Evolutionary conservation across 192 early-diverging fungal species (phyloP), one percentile per base, ranked within the genome.

Genomic region (Martensiomyces pterosporus): DNA sequence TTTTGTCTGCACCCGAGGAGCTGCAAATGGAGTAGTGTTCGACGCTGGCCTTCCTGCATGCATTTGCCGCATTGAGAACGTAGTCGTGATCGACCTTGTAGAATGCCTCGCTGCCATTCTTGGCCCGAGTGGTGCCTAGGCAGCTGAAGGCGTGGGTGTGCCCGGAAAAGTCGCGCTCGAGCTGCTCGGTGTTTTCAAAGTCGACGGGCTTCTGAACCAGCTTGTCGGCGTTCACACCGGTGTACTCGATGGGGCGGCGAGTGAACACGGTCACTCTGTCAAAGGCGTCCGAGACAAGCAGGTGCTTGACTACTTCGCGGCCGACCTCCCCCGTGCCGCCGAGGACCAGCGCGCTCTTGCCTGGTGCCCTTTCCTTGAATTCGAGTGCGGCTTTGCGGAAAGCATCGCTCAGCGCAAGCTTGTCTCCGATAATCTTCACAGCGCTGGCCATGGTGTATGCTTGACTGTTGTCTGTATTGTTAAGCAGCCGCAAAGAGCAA

Each of bases 51-150:
- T 14, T 24, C 49, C 62, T 58, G 63, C 57, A 57, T 21, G 64
- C 59, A 24, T 50, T 49, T 43, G 50, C 56, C 2, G 57, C 24
- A 24, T 45, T 80, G 5, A 92, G 45, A 9, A 84, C 81, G 46
- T 91, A 90, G 46, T 83, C 81, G 36, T 88, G 85, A 46, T 91
- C 91, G 33, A 91, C 85, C 56, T 82, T 85, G 42, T 75, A 59
- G 45, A 91, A 93, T 3, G 57, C 68, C 16, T 82, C 84, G 3
- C 80, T 76, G 6, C 89, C 89, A 35, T 84, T 81, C 42, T 67
- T 76, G 2, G 66, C 72, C 2, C 81, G 75, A 2, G 88, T 91
- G 1, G 87, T 88, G 23, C 80, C 89, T 5, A 93, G 69, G 45
- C 82, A 76, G 52, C 83, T 85, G 52, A 81, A 91, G 23, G 86